Evolutionary conservation across 2,329 filamentous ascomycete genomes (phyloP).

Genomic region (Pseudophaeomoniella oleicola): DNA sequence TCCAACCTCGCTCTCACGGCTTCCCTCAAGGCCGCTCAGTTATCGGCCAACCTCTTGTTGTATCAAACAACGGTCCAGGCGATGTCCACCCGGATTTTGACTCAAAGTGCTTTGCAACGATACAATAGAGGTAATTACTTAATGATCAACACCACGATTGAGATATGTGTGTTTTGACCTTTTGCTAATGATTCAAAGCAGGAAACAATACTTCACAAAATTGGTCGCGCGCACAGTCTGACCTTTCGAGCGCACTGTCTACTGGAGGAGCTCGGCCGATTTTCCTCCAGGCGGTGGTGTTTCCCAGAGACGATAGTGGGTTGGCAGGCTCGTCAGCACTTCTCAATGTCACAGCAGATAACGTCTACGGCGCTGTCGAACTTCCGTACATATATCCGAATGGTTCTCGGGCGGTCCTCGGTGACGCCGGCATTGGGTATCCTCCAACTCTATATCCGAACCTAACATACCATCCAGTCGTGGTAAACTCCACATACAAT

Average conservation of each 20-base stretch:
- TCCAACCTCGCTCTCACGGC: conserved; percentile 62
- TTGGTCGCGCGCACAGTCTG: conserved; percentile 46
- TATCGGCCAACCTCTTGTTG: conserved; percentile 64
- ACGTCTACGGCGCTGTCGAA: conserved; percentile 29
- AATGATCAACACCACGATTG: background rate
- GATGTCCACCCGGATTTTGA: conserved; percentile 48
- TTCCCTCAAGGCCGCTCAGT: conserved; percentile 70
- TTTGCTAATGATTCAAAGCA: conserved; percentile 27
- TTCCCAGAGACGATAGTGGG: conserved; percentile 51
- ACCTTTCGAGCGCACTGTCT: conserved; percentile 55
- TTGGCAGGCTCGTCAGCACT: conserved; percentile 33
- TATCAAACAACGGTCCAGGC: conserved; percentile 61
- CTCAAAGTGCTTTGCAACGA: conserved; percentile 35
- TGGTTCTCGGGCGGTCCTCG: conserved; percentile 45
- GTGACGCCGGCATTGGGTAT: conserved; percentile 51
- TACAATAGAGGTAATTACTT: conserved; percentile 26
- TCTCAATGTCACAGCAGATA: conserved; percentile 47
- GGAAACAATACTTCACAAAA: conserved; percentile 42
- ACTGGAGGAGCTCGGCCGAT: conserved; percentile 39
- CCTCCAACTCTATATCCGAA: conserved; percentile 64
- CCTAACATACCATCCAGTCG: conserved; percentile 44
- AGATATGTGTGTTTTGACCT: conserved; percentile 2
- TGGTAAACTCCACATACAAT: conserved; percentile 19
- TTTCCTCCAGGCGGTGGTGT: conserved; percentile 60
- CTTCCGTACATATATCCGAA: conserved; percentile 49